Percentiles rank a stretch among this genome's conserved stretches.
These are phyloP conservation scores for Urochloa ruziziensis DNA, from an alignment of 176 grass and related monocot genomes.

Conservation along the genomic window DNA sequence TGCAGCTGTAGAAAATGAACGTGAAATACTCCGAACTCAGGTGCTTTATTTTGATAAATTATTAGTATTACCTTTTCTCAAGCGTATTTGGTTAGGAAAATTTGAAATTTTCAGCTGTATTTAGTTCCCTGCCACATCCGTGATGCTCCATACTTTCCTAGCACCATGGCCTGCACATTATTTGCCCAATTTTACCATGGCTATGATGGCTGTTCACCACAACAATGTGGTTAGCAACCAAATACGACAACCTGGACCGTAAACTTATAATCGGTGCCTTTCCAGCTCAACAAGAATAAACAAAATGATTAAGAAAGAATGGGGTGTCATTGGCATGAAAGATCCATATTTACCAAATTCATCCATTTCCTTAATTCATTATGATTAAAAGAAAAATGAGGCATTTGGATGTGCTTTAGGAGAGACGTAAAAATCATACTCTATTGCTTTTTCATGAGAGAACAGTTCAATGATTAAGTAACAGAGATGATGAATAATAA, in stretches of 20 bases:
- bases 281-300: not conserved
- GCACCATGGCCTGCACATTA: too few species aligned
- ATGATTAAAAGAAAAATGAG: not conserved
- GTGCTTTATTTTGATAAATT: slow-evolving; percentile 26
- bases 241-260: not conserved
- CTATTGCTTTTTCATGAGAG: not conserved
- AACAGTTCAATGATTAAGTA: not conserved
- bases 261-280: not conserved
- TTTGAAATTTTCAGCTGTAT: not conserved
- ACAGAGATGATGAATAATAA: not conserved
- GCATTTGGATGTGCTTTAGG: not conserved
- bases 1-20: slow-evolving; percentile 74
- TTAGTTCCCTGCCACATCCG: not conserved
- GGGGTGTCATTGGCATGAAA: not conserved
- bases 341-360: not conserved
- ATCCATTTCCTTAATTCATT: not conserved
- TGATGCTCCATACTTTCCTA: not conserved
- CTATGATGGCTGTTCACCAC: not conserved
- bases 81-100: not conserved
- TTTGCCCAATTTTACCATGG: not conserved
- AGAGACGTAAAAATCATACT: not conserved
- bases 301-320: not conserved
- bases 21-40: slow-evolving; percentile 81
- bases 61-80: not conserved
- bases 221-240: not conserved